Conservation (phyloP, 164 flowering plant genomes). For the Annona cherimola region DNA sequence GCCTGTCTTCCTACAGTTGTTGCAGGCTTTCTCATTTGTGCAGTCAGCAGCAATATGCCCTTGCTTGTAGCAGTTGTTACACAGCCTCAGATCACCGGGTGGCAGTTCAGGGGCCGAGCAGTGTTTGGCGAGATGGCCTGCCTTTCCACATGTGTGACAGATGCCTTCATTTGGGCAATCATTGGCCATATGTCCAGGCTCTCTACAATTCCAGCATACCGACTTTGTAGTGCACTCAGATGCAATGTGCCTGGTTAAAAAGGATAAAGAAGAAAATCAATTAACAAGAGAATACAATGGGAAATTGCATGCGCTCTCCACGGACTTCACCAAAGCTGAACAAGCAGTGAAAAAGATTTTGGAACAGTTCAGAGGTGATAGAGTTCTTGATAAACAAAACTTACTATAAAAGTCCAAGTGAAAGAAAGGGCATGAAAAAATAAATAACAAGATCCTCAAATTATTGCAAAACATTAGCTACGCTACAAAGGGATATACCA, state of each 20-base stretch:
- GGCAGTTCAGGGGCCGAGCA: constrained; percentile 22
- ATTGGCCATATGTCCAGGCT: constrained; percentile 36
- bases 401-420: neutral
- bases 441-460: neutral
- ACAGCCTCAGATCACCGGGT: constrained; percentile 26
- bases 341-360: too few species aligned
- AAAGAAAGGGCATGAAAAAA: neutral
- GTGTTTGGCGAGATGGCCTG: constrained; percentile 33
- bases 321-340: neutral
- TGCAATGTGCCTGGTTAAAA: constrained; percentile 29
- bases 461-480: neutral
- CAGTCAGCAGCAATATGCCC: constrained; percentile 39
- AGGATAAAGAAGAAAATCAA: neutral
- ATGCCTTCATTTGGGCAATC: constrained; percentile 30
- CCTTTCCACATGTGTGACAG: constrained; percentile 36
- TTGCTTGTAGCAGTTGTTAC: constrained; percentile 39
- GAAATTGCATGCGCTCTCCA: neutral
- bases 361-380: too few species aligned
- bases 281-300: neutral
- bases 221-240: constrained; percentile 30
- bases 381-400: neutral
- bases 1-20: constrained; percentile 34
- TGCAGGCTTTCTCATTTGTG: constrained; percentile 35
- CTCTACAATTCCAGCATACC: constrained; percentile 38
- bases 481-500: neutral